phyloP scores from a whole-genome alignment of 805 yeast species.

The Cyberlindnera euphorbiae region DNA sequence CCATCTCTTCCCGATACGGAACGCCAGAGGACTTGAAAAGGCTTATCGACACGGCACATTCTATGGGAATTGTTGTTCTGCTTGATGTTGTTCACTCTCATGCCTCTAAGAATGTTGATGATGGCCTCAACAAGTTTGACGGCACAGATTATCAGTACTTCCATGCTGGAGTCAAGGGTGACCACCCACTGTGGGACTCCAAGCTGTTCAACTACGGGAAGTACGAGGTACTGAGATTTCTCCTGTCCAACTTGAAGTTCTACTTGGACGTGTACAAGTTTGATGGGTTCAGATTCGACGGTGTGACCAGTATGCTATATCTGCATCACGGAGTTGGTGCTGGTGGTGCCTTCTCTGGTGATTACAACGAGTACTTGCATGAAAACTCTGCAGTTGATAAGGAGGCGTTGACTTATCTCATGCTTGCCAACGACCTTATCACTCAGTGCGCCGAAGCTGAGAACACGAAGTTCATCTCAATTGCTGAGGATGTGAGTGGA shows the following conservation, averaged over 20 bases:
- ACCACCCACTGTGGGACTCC: conserved; percentile 95
- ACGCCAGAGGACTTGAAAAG: conserved; percentile 93
- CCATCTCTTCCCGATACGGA: conserved; percentile 85
- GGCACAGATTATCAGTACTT: conserved; percentile 95
- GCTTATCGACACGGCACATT: conserved; percentile 87
- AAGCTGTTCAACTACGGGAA: conserved; percentile 86
- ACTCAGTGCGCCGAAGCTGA: conserved; percentile 41
- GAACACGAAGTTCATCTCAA: conserved; percentile 55
- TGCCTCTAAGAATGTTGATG: conserved; percentile 90
- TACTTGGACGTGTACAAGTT: conserved; percentile 79
- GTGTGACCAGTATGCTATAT: conserved; percentile 92
- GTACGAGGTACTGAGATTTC: conserved; percentile 85
- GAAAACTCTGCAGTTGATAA: conserved; percentile 71
- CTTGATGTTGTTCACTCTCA: conserved; percentile 95
- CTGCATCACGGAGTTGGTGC: conserved; percentile 89
- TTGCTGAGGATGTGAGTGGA: conserved; percentile 97
- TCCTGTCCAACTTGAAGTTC: conserved; percentile 78
- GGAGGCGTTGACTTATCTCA: conserved; percentile 81
- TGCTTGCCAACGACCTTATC: conserved; percentile 84
- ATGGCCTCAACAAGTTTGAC: conserved; percentile 89
- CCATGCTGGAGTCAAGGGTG: conserved; percentile 87
- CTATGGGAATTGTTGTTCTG: conserved; percentile 77
- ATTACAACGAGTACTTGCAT: conserved; percentile 85
- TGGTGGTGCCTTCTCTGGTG: conserved; percentile 80
- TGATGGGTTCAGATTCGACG: conserved; percentile 96